A percentile compares a stretch with the other conserved stretches of the same genome.
Evolutionary conservation across 2,329 filamentous ascomycete species (phyloP).

Genomic region (Bisporella sp.): DNA sequence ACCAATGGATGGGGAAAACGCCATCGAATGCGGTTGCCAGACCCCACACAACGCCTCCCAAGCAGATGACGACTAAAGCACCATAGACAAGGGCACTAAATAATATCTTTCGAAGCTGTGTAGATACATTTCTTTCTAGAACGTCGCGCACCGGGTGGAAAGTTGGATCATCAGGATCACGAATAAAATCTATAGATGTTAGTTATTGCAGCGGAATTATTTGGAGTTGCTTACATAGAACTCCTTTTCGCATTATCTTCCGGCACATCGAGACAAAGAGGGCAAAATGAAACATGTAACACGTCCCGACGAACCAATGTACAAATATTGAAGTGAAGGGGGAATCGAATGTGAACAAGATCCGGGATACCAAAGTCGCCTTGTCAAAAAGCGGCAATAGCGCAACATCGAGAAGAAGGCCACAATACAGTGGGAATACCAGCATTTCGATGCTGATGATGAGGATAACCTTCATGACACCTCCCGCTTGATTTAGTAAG

Average conservation of each 20-base stretch:
- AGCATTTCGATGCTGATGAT: conserved; percentile 99
- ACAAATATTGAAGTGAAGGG: conserved; percentile 91
- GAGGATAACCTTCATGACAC: conserved; percentile 93
- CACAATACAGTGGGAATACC: conserved; percentile 92
- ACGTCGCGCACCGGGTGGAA: conserved; percentile 98
- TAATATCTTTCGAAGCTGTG: conserved; percentile 89
- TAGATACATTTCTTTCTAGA: conserved; percentile 83
- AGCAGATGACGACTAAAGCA: conserved; percentile 81
- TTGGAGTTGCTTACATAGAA: conserved; percentile 62
- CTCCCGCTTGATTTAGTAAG: conserved; percentile 82
- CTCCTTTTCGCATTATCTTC: conserved; percentile 92
- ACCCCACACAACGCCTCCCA: conserved; percentile 95
- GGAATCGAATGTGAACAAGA: conserved; percentile 70
- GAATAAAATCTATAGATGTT: conserved; percentile 70
- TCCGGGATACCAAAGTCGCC: conserved; percentile 68
- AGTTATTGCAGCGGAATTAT: conserved; percentile 17
- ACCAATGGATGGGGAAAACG: conserved; percentile 88
- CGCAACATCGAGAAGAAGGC: conserved; percentile 80
- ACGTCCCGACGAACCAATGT: conserved; percentile 97
- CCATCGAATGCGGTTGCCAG: conserved; percentile 59
- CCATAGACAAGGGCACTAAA: conserved; percentile 97
- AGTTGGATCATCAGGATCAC: conserved; percentile 95
- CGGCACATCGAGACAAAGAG: conserved; percentile 98
- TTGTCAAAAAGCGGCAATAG: conserved; percentile 83
- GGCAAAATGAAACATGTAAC: conserved; percentile 99